Conservation (phyloP, 768 basidiomycete species). For the Grammothele lineata region DNA sequence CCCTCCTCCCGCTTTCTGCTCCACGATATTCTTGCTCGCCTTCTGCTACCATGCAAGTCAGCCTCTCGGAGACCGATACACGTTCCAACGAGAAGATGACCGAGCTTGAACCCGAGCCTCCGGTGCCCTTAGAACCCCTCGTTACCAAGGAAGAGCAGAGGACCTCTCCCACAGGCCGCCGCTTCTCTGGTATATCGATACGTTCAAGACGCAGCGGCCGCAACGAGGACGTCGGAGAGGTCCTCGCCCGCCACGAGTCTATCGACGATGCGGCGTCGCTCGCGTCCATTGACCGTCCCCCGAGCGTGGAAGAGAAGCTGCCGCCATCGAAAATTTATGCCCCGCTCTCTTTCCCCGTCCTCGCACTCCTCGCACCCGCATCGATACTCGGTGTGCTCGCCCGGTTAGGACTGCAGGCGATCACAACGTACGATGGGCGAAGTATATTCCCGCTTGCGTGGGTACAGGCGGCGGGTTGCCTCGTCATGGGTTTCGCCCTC, state of each 20-base stretch:
- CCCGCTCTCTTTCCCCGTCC: conserved; percentile 59
- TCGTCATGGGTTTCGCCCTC: conserved; percentile 83
- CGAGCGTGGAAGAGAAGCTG: conserved; percentile 28
- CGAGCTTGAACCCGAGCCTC: too few relatives aligned
- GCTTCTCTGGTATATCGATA: too few relatives aligned
- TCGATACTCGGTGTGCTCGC: conserved; percentile 86
- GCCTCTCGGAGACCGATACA: too few relatives aligned
- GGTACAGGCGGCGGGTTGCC: conserved; percentile 82
- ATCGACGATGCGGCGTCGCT: conserved; percentile 34
- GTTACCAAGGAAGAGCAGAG: too few relatives aligned
- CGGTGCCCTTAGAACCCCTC: too few relatives aligned
- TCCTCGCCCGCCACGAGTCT: conserved; percentile 31
- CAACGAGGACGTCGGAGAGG: conserved; percentile 31
- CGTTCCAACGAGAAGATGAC: too few relatives aligned
- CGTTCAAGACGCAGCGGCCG: too few relatives aligned
- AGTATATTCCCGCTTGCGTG: conserved; percentile 83
- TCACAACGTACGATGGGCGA: conserved; percentile 69
- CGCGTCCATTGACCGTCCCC: conserved; percentile 39
- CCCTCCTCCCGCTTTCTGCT: too few relatives aligned
- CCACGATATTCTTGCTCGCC: too few relatives aligned
- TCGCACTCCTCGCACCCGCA: conserved; percentile 72
- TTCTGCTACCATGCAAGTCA: too few relatives aligned
- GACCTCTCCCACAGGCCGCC: too few relatives aligned
- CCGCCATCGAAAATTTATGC: conserved; percentile 35
- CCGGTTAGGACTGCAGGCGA: conserved; percentile 70